Base-by-base conservation (phyloP, 2,329 filamentous ascomycete genomes). In the Claviceps spartinae region DNA sequence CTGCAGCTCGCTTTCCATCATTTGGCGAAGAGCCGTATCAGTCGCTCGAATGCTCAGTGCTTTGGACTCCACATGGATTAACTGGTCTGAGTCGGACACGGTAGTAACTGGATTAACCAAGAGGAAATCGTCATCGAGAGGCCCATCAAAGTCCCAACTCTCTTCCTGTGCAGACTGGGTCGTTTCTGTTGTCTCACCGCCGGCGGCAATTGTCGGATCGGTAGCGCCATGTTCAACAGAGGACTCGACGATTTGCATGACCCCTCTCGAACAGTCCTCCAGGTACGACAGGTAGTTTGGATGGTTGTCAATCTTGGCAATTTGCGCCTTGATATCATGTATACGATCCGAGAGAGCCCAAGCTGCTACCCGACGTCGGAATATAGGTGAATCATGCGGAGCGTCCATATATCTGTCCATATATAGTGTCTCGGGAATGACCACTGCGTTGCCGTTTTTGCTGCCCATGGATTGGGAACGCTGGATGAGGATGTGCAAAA, bases 401-500 rank as follows among this genome's bases (percentile, higher is more conserved):
- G 79, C 78, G 55, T 88, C 82, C 76, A 90, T 84, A 65, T 95
- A 98, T 30, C 90, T 80, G 67, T 97, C 93, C 50, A 98, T 74
- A 62, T 87, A 95, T 13, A 98, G 75, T 2, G 77, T 83, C 57
- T 93, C 84, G 4, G 85, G 82, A n/a, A 98, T 80, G 20, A 81
- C 75, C 13, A 98, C 78, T 11, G 86, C 81, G 55, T 89, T 82
- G 51, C 81, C 81, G 30, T 89, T 88, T 63, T 95, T 95, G 44
- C 76, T 76, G 6, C 77, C 76, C 57, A 88, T 83, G 49, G 82
- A 88, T 54, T 85, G 82, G 4, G 86, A 83, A 5, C 93, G 82
- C 63, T 95, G 88, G 36, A 98, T 87, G 57, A 89, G 86, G 45
- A 98, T 82, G 61, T 96, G 90, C 18, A 97, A 72, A 36, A 98